Conservation (phyloP, 1,284 basidiomycete genomes). For the Ganoderma sinense region DNA sequence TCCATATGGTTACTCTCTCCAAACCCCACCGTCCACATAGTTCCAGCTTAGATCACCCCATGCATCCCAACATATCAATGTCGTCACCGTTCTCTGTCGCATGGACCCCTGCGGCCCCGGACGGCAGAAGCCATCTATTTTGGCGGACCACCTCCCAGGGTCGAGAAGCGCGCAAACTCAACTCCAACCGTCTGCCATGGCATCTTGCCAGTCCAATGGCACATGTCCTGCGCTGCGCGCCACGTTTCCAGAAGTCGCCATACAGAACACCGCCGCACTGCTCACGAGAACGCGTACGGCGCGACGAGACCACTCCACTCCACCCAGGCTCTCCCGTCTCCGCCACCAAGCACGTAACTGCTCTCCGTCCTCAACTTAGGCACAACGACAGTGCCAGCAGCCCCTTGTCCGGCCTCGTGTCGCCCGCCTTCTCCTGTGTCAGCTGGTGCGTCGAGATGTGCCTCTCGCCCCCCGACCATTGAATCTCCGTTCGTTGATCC, state of each 20-base stretch:
- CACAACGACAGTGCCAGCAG: not conserved
- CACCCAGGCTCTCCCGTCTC: constrained; percentile 6
- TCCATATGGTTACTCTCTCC: constrained; percentile 9
- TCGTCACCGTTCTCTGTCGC: not conserved
- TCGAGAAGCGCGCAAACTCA: not conserved
- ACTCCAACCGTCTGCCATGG: constrained; percentile 1
- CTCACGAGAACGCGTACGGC: constrained; percentile 19
- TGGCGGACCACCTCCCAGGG: not conserved
- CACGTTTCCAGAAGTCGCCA: constrained; percentile 28
- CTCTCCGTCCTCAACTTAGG: constrained; percentile 6
- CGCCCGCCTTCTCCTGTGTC: constrained; percentile 15
- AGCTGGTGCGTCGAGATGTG: constrained; percentile 12
- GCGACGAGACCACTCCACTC: not conserved
- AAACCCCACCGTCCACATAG: not conserved
- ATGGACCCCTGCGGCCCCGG: not conserved
- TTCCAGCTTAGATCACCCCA: not conserved
- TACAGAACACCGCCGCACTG: constrained; percentile 20
- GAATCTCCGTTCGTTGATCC: constrained; percentile 18
- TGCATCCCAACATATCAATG: not conserved
- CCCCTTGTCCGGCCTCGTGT: constrained; percentile 6
- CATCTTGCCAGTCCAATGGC: not conserved
- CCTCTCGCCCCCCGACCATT: constrained; percentile 11
- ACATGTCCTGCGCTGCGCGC: constrained; percentile 23
- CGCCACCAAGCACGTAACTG: constrained; percentile 7
- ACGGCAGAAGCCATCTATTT: not conserved